Conservation (phyloP, 345 rosid genomes). For the Salix udensis region DNA sequence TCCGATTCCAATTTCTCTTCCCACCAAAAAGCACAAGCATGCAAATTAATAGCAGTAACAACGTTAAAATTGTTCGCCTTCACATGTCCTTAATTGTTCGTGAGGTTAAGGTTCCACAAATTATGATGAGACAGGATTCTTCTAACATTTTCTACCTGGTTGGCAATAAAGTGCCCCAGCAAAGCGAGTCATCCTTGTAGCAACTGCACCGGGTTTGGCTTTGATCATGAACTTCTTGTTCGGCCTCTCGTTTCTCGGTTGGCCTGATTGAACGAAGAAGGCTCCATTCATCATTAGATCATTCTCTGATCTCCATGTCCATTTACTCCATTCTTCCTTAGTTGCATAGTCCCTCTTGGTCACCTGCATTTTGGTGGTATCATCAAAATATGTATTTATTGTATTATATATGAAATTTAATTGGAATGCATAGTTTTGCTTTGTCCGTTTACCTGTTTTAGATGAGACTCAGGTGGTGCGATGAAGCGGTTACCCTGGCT, state of each 20-base stretch:
- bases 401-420: too few relatives aligned
- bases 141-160: conserved; percentile 12
- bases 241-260: neutral
- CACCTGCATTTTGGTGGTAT: conserved; percentile 4
- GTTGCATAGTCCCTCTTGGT: conserved; percentile 32
- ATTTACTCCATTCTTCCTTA: conserved; percentile 18
- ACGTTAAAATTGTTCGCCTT: too few relatives aligned
- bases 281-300: conserved; percentile 31
- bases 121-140: too few relatives aligned
- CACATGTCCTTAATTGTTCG: too few relatives aligned
- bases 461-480: conserved; percentile 7
- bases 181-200: conserved; percentile 21
- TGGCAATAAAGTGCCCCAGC: conserved; percentile 27
- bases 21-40: too few relatives aligned
- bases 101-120: too few relatives aligned
- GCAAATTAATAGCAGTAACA: too few relatives aligned
- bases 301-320: conserved; percentile 31
- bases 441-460: conserved; percentile 22
- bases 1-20: too few relatives aligned
- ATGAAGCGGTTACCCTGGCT: conserved; percentile 33
- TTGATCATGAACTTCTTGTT: conserved; percentile 14
- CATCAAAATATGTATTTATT: too few relatives aligned
- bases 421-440: too few relatives aligned
- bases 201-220: conserved; percentile 14
- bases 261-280: conserved; percentile 24